Percentiles rank a stretch among this genome's conserved stretches.
phyloP scores from a whole-genome alignment of 164 flowering plant genomes.

The Dillenia suffruticosa region DNA sequence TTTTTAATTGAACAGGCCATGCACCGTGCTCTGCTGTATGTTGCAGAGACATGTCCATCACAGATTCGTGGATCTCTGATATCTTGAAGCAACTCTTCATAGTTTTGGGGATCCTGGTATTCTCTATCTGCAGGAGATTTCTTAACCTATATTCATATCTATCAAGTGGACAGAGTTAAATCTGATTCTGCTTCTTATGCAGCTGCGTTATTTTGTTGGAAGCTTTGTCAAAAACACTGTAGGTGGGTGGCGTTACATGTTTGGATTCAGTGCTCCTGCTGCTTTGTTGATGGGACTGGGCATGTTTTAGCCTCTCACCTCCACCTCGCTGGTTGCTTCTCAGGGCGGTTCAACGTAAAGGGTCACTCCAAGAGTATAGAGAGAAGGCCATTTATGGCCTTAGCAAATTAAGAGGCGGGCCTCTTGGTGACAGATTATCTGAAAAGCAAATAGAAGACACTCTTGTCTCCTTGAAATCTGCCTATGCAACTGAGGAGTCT shows the following conservation, averaged over 20 bases:
- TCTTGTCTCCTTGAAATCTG: constrained; percentile 56
- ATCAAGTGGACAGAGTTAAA: constrained; percentile 5
- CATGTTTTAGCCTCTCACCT: constrained; percentile 78
- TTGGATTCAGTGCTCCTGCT: constrained; percentile 65
- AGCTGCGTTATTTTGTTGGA: constrained; percentile 90
- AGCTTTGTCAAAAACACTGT: constrained; percentile 60
- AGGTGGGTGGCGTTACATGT: constrained; percentile 98
- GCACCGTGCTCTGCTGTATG: constrained; percentile 98
- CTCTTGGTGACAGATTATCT: constrained; percentile 63
- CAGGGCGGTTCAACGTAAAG: constrained; percentile 89
- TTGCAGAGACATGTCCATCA: constrained; percentile 93
- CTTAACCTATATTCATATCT: constrained; percentile 1
- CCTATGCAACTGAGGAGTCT: constrained; percentile 52
- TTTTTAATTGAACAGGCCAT: constrained; percentile 66
- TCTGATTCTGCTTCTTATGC: constrained; percentile 13
- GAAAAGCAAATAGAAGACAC: constrained; percentile 84
- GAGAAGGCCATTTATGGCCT: constrained; percentile 68
- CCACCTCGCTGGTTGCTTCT: constrained; percentile 96
- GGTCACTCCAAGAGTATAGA: constrained; percentile 53
- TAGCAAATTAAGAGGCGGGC: constrained; percentile 71
- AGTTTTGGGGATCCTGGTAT: constrained; percentile 92
- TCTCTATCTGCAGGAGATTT: neutral
- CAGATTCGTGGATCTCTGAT: constrained; percentile 90
- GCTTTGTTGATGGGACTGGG: constrained; percentile 86
- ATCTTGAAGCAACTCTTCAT: constrained; percentile 88